Percentiles rank a stretch among this genome's conserved stretches.
Conservation (phyloP, 768 basidiomycete genomes). For the Auricularia sp. region DNA sequence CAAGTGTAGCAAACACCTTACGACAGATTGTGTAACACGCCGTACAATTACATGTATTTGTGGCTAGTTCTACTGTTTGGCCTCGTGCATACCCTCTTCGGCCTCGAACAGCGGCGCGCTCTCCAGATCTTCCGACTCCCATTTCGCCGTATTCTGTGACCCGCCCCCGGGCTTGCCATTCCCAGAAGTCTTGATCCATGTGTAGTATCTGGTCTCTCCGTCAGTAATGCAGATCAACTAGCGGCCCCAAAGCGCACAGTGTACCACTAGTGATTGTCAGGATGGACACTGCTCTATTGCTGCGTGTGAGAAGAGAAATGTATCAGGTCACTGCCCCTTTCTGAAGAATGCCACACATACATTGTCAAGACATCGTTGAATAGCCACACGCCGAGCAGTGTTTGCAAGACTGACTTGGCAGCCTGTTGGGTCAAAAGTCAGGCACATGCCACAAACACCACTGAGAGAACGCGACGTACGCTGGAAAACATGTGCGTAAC, state of each 20-base stretch:
- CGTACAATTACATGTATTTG: not conserved
- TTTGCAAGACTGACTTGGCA: slow-evolving; percentile 75
- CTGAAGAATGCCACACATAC: slow-evolving; percentile 33
- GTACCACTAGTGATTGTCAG: slow-evolving; percentile 58
- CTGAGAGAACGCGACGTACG: slow-evolving; percentile 32
- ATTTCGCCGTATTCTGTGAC: slow-evolving; percentile 8
- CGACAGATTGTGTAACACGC: no score
- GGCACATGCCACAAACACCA: not conserved
- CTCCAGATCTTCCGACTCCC: slow-evolving; percentile 15
- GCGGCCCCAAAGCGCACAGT: slow-evolving; percentile 34
- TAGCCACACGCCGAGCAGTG: slow-evolving; percentile 64
- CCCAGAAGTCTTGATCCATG: slow-evolving; percentile 33
- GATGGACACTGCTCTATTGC: slow-evolving; percentile 57
- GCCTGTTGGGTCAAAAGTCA: slow-evolving; percentile 35
- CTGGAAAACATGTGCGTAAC: slow-evolving; percentile 81
- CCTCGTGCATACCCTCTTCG: slow-evolving; percentile 14
- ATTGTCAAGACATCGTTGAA: slow-evolving; percentile 65
- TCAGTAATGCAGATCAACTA: not conserved
- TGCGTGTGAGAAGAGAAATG: slow-evolving; percentile 16
- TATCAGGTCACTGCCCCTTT: not conserved
- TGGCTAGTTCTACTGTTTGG: slow-evolving; percentile 9
- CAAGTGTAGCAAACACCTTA: no score
- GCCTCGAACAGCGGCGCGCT: slow-evolving; percentile 20
- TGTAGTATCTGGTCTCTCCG: slow-evolving; percentile 38
- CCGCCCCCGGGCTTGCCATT: not conserved